Conservation (phyloP, 2,329 filamentous ascomycete species). For the Hymenoscyphus infarciens region DNA sequence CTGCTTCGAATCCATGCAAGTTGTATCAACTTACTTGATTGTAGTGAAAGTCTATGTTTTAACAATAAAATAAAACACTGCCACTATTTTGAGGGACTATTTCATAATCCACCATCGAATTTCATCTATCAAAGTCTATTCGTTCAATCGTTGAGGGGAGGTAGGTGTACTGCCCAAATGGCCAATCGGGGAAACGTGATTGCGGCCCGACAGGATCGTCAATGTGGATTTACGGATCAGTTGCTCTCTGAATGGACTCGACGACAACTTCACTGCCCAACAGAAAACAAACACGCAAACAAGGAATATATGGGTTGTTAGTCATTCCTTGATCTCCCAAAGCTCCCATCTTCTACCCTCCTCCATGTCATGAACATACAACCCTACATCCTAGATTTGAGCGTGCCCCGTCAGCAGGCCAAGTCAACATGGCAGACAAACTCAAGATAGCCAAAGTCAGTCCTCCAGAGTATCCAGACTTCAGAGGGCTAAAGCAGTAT, state of each 20-base stretch:
- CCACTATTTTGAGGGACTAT: too few species aligned
- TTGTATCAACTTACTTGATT: too few species aligned
- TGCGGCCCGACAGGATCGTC: slow-evolving; percentile 6
- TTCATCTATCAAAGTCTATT: background rate
- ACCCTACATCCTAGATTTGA: slow-evolving; percentile 16
- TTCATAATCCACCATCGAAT: too few species aligned
- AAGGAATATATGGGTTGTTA: background rate
- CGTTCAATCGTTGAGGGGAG: background rate
- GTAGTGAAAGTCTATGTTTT: too few species aligned
- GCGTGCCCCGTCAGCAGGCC: slow-evolving; percentile 21
- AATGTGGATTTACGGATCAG: background rate
- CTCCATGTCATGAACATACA: slow-evolving; percentile 18
- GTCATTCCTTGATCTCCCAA: background rate
- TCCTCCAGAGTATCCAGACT: background rate
- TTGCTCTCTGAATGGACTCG: background rate
- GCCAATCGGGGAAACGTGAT: slow-evolving; percentile 11
- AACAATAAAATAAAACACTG: too few species aligned
- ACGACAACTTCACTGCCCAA: slow-evolving; percentile 7
- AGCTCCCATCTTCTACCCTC: background rate
- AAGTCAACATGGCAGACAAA: slow-evolving; percentile 39
- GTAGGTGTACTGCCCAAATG: background rate
- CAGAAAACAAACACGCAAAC: slow-evolving; percentile 3
- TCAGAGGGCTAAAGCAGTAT: slow-evolving; percentile 15
- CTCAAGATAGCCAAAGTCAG: slow-evolving; percentile 44
- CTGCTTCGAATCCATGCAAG: too few species aligned